Conservation (phyloP, 78 protist genomes). For the Tieghemostelium lacteum region DNA sequence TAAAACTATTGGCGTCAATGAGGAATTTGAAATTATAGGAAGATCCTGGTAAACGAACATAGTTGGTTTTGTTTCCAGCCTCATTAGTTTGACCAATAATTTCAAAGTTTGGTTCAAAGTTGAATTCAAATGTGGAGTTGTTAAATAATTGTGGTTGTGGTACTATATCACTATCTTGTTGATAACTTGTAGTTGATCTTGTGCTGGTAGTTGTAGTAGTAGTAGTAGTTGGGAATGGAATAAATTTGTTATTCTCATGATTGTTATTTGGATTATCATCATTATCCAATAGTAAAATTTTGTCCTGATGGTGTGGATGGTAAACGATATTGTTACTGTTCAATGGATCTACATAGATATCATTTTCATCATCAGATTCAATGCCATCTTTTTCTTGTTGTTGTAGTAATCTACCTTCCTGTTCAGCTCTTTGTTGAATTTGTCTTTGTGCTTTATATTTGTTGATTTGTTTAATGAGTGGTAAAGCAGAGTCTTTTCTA, state of each 20-base stretch:
- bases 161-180: too few relatives aligned
- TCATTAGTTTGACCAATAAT: background rate
- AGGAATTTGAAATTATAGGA: constrained; percentile 19
- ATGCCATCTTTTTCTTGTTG: background rate
- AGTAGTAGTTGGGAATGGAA: background rate
- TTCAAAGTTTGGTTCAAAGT: background rate
- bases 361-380: background rate
- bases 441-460: background rate
- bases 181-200: background rate
- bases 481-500: background rate
- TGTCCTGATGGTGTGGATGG: background rate
- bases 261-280: background rate
- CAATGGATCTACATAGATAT: background rate
- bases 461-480: background rate
- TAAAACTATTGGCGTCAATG: constrained; percentile 3
- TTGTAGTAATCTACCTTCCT: too few relatives aligned
- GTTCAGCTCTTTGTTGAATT: background rate
- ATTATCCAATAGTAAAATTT: background rate
- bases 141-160: background rate
- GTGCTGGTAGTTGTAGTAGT: constrained; percentile 7
- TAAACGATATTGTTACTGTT: constrained; percentile 1
- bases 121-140: constrained; percentile 15
- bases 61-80: background rate
- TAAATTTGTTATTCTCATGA: background rate
- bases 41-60: background rate